Percentiles rank a stretch among this genome's conserved stretches.
These are phyloP conservation scores for Spiraea crenata DNA, from an alignment of 331 rosid genomes.

Conservation along the genomic window DNA sequence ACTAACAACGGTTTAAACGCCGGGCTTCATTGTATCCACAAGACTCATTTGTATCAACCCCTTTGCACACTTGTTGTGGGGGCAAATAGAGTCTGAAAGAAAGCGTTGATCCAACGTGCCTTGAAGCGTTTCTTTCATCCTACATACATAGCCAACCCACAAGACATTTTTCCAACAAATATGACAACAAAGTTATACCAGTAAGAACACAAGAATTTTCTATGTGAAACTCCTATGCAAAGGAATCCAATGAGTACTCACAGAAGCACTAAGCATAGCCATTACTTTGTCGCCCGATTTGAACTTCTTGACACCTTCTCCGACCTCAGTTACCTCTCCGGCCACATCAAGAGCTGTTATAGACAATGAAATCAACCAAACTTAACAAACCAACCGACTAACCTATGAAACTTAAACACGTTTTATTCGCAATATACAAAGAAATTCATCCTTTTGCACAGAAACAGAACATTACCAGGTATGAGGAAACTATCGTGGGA, in stretches of 20 bases:
- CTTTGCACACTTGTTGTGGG: no score
- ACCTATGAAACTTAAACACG: no score
- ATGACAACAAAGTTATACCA: background rate
- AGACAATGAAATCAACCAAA: slow-evolving; percentile 7
- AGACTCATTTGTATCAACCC: no score
- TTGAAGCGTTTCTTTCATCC: no score
- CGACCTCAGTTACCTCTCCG: slow-evolving; percentile 68
- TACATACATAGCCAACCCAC: no score
- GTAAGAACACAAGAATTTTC: background rate
- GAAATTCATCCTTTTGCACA: background rate
- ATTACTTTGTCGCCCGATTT: slow-evolving; percentile 77
- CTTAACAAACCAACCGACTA: background rate
- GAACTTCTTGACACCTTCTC: slow-evolving; percentile 53
- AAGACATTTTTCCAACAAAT: no score
- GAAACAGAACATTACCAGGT: slow-evolving; percentile 2
- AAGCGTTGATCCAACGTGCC: no score
- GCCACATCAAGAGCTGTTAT: slow-evolving; percentile 61
- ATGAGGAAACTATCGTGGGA: slow-evolving; percentile 37
- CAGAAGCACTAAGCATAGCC: slow-evolving; percentile 27
- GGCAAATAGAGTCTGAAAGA: no score
- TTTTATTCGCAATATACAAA: background rate
- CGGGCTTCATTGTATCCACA: no score
- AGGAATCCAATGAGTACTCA: slow-evolving; percentile 27
- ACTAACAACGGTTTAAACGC: no score
- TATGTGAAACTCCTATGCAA: background rate